Evolutionary conservation across 345 rosid genomes (phyloP), one percentile per base, ranked within the genome.

Genomic region (Pseudoturritis turrita): DNA sequence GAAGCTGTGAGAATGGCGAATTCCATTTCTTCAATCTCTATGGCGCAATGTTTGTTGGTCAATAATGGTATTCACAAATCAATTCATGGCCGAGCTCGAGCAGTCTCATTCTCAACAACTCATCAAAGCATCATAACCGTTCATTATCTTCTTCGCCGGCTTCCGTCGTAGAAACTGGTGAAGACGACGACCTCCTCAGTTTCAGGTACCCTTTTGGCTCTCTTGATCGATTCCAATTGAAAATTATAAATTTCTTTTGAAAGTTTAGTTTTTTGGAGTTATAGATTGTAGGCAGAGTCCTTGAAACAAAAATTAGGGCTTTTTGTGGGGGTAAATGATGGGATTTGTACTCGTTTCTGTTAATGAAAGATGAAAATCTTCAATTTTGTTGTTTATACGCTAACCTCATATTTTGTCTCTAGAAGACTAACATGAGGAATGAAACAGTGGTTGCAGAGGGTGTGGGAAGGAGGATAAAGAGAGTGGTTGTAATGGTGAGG

Each of bases 401-500:
- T n/a, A n/a, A n/a, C n/a, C n/a, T n/a, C 36, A 40, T n/a, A 35
- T 60, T 14, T 4, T 19, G 68, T 39, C 62, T 10, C 19, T 53
- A 7, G 36, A n/a, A n/a, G 18, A 50, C 25, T 62, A 21, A 62
- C 54, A 11, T 41, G 9, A 31, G 44, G 68, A 25, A 63, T 63
- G 50, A 45, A 59, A 41, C 81, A 94, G 97, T 39, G 93, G 90
- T 13, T 95, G 99, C 65, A 81, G 82, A 73, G 87, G 82, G 2
- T 91, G 99, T 67, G 99, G 99, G 7, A 88, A 74, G 59, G 92
- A 80, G 67, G 91, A 88, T 70, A 55, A 83, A 39, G 97, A 91
- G 82, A 88, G 70, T 55, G 97, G 98, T 47, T 94, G 96, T 85
- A 91, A 86, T 47, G 97, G 98, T 15, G 88, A 94, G 37, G 98